phyloP scores from a whole-genome alignment of 2,329 filamentous ascomycete species.

The Pseudogymnoascus sp. region DNA sequence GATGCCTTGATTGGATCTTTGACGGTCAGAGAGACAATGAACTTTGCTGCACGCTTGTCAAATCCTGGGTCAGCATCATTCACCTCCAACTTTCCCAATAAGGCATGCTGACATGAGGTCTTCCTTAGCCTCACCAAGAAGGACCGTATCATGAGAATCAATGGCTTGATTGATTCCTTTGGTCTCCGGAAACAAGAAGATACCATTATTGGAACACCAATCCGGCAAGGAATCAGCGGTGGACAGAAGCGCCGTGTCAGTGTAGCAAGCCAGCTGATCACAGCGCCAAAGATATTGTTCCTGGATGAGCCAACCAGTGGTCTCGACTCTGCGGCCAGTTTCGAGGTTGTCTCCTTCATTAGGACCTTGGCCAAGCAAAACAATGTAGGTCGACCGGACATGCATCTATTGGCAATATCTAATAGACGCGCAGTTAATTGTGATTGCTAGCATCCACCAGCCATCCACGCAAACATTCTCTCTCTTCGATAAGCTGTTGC shows the following conservation, averaged over 20 bases:
- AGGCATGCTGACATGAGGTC: background rate
- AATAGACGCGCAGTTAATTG: slow-evolving; percentile 48
- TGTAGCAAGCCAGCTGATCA: slow-evolving; percentile 48
- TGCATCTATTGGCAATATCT: slow-evolving; percentile 16
- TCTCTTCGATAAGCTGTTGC: slow-evolving; percentile 69
- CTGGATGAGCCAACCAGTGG: slow-evolving; percentile 49
- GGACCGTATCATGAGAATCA: slow-evolving; percentile 27
- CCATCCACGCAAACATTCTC: slow-evolving; percentile 72
- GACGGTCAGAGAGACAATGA: slow-evolving; percentile 67
- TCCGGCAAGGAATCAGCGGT: slow-evolving; percentile 51
- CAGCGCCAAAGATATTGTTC: slow-evolving; percentile 44
- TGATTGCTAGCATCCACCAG: slow-evolving; percentile 79
- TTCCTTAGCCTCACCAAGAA: slow-evolving; percentile 7
- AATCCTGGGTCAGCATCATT: slow-evolving; percentile 36
- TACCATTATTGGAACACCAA: slow-evolving; percentile 67
- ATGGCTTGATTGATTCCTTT: slow-evolving; percentile 55
- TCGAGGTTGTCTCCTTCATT: slow-evolving; percentile 66
- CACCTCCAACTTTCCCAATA: background rate
- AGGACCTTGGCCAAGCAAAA: slow-evolving; percentile 56
- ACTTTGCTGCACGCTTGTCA: slow-evolving; percentile 62
- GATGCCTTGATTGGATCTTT: slow-evolving; percentile 73
- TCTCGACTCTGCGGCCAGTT: slow-evolving; percentile 55
- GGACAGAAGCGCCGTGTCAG: slow-evolving; percentile 48
- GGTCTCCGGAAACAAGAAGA: slow-evolving; percentile 60
- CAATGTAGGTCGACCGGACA: slow-evolving; percentile 39